Evolutionary conservation across 2,329 filamentous ascomycete species (phyloP).

Genomic region (Fusarium nisikadoi): DNA sequence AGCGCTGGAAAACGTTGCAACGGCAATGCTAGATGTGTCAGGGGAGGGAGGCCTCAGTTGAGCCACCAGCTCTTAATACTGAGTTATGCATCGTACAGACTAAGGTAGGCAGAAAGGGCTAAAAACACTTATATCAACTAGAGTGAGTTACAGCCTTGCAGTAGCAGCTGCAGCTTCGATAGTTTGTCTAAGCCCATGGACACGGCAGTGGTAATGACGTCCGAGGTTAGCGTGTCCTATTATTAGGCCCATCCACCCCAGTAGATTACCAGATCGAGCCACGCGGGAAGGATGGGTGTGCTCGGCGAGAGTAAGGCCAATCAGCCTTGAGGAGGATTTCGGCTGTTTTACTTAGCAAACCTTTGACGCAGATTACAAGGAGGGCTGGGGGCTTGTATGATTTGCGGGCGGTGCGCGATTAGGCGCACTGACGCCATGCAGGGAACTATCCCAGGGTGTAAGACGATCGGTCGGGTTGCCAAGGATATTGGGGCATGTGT

Average conservation of each 20-base stretch:
- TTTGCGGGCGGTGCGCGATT: slow-evolving; percentile 42
- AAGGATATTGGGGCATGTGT: slow-evolving; percentile 11
- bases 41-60: slow-evolving; percentile 43
- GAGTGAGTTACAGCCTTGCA: slow-evolving; percentile 37
- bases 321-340: slow-evolving; percentile 16
- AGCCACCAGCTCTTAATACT: slow-evolving; percentile 1
- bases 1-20: neutral
- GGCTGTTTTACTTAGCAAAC: slow-evolving; percentile 16
- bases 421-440: slow-evolving; percentile 43
- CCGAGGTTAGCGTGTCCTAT: slow-evolving; percentile 29
- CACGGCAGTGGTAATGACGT: slow-evolving; percentile 6
- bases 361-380: slow-evolving; percentile 28
- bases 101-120: slow-evolving; percentile 33
- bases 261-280: slow-evolving; percentile 28
- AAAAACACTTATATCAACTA: slow-evolving; percentile 10
- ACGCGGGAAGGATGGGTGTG: slow-evolving; percentile 17
- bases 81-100: slow-evolving; percentile 13
- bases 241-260: slow-evolving; percentile 31
- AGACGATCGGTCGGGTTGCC: slow-evolving; percentile 23
- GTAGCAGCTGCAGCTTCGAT: slow-evolving; percentile 19
- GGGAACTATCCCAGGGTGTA: slow-evolving; percentile 22
- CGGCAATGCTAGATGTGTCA: neutral
- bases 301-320: slow-evolving; percentile 20
- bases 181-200: slow-evolving; percentile 19
- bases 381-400: slow-evolving; percentile 29